These are phyloP conservation scores for Phoenix roebelenii DNA, from an alignment of 176 grass and related monocot genomes.

Conservation along the genomic window DNA sequence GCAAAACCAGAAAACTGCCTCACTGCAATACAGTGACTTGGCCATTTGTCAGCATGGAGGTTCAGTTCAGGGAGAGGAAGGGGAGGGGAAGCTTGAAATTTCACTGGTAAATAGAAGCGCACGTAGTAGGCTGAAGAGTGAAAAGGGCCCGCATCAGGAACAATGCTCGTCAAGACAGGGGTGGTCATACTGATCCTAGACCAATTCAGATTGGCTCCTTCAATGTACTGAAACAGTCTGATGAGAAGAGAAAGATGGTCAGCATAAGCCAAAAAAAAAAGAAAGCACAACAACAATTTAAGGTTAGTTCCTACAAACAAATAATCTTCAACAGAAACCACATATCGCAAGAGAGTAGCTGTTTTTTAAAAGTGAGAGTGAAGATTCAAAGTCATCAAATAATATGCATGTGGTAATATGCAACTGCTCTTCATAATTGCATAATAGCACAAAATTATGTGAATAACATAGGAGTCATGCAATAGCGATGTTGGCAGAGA, in stretches of 20 bases:
- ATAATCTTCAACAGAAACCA: too few relatives aligned
- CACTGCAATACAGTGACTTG: conserved; percentile 52
- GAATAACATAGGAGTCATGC: too few relatives aligned
- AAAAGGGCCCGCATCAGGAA: conserved; percentile 45
- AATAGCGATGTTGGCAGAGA: too few relatives aligned
- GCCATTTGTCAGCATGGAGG: conserved; percentile 60
- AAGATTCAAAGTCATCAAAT: too few relatives aligned
- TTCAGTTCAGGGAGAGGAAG: conserved; percentile 67
- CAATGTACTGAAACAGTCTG: conserved; percentile 85
- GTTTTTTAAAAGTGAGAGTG: too few relatives aligned
- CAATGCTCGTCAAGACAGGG: conserved; percentile 59
- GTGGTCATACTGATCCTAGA: conserved; percentile 78
- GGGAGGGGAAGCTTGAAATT: conserved; percentile 74
- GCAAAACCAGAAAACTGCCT: conserved; percentile 65
- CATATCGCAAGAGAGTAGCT: too few relatives aligned
- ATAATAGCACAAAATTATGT: too few relatives aligned
- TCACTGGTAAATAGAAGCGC: conserved; percentile 47
- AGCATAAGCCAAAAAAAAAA: too few relatives aligned
- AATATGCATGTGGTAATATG: too few relatives aligned
- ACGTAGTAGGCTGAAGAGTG: conserved; percentile 62
- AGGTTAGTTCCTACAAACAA: too few relatives aligned
- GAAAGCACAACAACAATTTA: too few relatives aligned
- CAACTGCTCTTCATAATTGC: too few relatives aligned
- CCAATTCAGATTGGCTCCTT: conserved; percentile 83
- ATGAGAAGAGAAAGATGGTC: not conserved